phyloP scores from a whole-genome alignment of 306 rosid genomes.

The Comarum palustre region DNA sequence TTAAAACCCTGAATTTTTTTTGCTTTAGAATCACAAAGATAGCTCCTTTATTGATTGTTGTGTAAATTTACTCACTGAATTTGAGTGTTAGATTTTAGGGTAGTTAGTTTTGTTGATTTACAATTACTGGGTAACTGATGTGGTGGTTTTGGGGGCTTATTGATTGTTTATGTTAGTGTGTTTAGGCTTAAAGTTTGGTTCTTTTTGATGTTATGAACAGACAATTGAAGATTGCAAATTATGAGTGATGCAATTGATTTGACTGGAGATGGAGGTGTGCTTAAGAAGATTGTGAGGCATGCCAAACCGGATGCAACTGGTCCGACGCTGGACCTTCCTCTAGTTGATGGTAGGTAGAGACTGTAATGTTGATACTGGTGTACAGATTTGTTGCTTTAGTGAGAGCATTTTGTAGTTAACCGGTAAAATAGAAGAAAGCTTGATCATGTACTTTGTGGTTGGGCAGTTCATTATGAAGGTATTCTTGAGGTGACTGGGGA shows the following conservation, averaged over 20 bases:
- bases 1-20: constrained; percentile 4
- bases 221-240: constrained; percentile 32
- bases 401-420: background rate
- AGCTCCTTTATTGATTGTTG: background rate
- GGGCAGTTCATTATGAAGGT: constrained; percentile 89
- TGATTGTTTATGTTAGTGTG: background rate
- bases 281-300: constrained; percentile 68
- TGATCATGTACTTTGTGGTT: constrained; percentile 16
- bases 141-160: background rate
- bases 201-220: constrained; percentile 10
- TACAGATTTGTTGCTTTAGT: background rate
- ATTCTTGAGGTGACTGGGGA: constrained; percentile 74
- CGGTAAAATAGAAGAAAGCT: no score
- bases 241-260: constrained; percentile 83
- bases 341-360: constrained; percentile 66
- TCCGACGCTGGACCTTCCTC: constrained; percentile 85
- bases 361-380: background rate
- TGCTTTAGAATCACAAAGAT: constrained; percentile 1
- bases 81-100: background rate
- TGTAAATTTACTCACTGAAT: background rate
- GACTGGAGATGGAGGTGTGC: constrained; percentile 87
- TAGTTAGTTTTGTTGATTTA: background rate
- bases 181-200: background rate
- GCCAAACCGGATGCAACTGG: constrained; percentile 67
- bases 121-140: background rate